Evolutionary conservation across 495 filamentous ascomycete genomes (phyloP).

Genomic region (Podospora sp.): DNA sequence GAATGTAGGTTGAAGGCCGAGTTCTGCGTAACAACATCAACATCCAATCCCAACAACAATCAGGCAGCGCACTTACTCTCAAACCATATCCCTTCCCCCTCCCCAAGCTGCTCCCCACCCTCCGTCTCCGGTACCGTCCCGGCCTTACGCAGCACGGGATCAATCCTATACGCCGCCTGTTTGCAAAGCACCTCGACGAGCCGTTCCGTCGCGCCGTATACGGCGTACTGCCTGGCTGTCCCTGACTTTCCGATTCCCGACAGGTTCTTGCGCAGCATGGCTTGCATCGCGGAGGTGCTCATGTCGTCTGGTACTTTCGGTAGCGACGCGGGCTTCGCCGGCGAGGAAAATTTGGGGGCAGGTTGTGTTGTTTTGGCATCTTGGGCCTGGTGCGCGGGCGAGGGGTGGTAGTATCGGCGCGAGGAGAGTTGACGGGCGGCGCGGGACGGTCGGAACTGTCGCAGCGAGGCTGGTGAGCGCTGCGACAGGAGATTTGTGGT

Average conservation of each 20-base stretch:
- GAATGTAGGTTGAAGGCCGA: slow-evolving; percentile 77
- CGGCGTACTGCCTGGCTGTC: slow-evolving; percentile 24
- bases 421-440: background rate
- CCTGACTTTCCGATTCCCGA: background rate
- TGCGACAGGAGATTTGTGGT: slow-evolving; percentile 26
- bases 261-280: slow-evolving; percentile 15
- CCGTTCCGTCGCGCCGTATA: slow-evolving; percentile 67
- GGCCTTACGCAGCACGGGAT: slow-evolving; percentile 57
- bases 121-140: slow-evolving; percentile 63
- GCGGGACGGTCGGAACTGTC: slow-evolving; percentile 6
- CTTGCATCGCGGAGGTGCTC: slow-evolving; percentile 4
- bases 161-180: slow-evolving; percentile 75
- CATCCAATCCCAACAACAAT: background rate
- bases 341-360: background rate
- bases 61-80: slow-evolving; percentile 55
- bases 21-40: slow-evolving; percentile 38
- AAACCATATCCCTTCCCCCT: slow-evolving; percentile 83
- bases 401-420: slow-evolving; percentile 3
- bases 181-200: slow-evolving; percentile 75
- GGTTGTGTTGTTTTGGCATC: background rate
- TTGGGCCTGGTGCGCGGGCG: background rate
- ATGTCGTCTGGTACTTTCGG: background rate
- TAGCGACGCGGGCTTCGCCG: background rate
- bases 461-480: slow-evolving; percentile 19
- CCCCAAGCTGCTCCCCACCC: slow-evolving; percentile 76